Conservation (phyloP, 148 eudicot genomes). For the Heliamphora exappendiculata region DNA sequence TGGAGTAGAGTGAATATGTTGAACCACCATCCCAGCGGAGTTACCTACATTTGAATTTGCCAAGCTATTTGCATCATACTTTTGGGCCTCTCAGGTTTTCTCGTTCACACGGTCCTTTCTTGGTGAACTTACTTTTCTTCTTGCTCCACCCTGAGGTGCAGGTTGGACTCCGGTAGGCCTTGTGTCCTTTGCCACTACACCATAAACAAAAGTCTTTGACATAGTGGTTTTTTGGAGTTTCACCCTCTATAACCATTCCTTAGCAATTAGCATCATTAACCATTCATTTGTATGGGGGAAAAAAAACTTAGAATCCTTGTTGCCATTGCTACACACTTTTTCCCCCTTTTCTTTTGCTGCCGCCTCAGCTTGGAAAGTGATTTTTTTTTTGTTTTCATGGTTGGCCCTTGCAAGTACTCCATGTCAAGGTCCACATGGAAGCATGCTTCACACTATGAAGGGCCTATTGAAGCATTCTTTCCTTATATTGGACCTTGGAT, state of each 20-base stretch:
- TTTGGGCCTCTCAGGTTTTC: background rate
- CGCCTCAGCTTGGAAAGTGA: background rate
- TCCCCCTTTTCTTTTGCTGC: background rate
- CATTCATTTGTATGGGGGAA: background rate
- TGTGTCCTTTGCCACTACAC: background rate
- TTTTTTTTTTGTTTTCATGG: too few relatives aligned
- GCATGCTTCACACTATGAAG: background rate
- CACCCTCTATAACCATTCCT: background rate
- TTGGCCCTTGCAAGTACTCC: background rate
- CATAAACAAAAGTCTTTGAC: background rate
- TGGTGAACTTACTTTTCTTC: background rate
- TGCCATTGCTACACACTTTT: background rate
- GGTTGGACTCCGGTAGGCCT: background rate
- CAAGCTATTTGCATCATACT: background rate
- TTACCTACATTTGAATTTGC: background rate
- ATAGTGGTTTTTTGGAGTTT: background rate
- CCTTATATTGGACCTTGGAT: background rate
- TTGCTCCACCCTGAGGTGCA: background rate
- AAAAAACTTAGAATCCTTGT: background rate
- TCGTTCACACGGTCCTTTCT: background rate
- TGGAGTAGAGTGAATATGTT: background rate
- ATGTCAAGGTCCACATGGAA: background rate
- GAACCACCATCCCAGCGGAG: background rate
- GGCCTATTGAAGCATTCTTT: background rate
- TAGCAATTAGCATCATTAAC: background rate